phyloP scores from a whole-genome alignment of 2,329 filamentous ascomycete species.

The Colletotrichum tamarilloi region DNA sequence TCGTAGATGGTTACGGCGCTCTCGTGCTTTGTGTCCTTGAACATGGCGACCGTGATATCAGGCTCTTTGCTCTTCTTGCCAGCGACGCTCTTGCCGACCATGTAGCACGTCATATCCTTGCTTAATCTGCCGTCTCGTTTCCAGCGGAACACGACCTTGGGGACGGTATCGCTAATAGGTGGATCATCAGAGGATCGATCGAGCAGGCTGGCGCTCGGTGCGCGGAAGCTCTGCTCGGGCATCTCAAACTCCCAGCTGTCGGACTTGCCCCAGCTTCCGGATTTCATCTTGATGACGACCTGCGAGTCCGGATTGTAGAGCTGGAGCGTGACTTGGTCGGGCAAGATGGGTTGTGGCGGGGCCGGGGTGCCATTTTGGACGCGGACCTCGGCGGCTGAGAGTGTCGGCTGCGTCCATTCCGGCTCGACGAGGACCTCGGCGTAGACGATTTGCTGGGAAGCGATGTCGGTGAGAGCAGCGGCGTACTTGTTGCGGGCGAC shows the following conservation, averaged over 20 bases:
- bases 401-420: constrained; percentile 84
- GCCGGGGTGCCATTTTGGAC: constrained; percentile 72
- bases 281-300: constrained; percentile 75
- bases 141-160: constrained; percentile 88
- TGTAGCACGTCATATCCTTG: constrained; percentile 89
- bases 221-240: constrained; percentile 84
- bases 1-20: constrained; percentile 85
- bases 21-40: constrained; percentile 76
- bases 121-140: constrained; percentile 86
- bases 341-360: constrained; percentile 75
- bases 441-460: constrained; percentile 83
- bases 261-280: constrained; percentile 82
- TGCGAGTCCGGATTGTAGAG: constrained; percentile 95
- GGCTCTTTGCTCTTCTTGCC: constrained; percentile 88
- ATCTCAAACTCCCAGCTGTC: constrained; percentile 94
- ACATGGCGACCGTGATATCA: constrained; percentile 94
- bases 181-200: constrained; percentile 72
- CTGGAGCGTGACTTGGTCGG: constrained; percentile 83
- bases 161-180: constrained; percentile 62
- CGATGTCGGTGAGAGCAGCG: constrained; percentile 84
- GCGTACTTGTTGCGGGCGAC: constrained; percentile 86
- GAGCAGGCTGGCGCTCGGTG: constrained; percentile 81
- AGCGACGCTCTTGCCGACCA: constrained; percentile 81
- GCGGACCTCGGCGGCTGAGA: constrained; percentile 84
- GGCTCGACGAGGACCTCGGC: constrained; percentile 88